Evolutionary conservation across 306 rosid species (phyloP), one percentile per base, ranked within the genome.

Genomic region (Lathyrus sativus): DNA sequence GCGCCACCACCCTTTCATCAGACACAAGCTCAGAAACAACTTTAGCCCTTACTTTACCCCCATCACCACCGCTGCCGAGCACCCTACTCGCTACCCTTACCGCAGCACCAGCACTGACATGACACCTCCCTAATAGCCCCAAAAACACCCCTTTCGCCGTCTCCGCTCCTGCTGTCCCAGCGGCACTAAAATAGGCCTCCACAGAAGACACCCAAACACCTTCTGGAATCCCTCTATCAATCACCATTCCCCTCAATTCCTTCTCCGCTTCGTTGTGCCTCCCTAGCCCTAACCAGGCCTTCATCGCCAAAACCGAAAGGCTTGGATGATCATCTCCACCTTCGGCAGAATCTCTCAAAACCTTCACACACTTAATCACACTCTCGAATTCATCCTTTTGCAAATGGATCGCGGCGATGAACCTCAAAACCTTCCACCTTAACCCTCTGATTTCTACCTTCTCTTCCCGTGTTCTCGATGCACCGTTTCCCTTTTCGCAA

Each of bases 1-100:
- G 90, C 0, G 95, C 86, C 76, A 86, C 71, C 37, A 93, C 96
- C 80, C 96, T 83, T 53, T 93, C 90, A 71, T 93, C 98, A 0
- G 96, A 85, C 17, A 88, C 98, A 18, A 93, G 85, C 83, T 93
- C 96, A 39, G 85, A 89, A 71, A 76, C 96, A 74, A 93, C 95
- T 75, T 83, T 90, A 9, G 88, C 98, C 82, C 96, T 82, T 51
- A 82, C 86, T 70, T 63, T 84, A 2, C 81, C 78, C 8, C 90
- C 89, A 67, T 93, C 95, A 0, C 74, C 78, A 2, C 85, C 67
- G 12, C 90, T 82, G 9, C 90, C 90, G 0, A 83, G 79, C 64
- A 90, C 87, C 77, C 87, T 71, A 51, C 87, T 74, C 10, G 96
- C 89, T 41, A 93, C 83, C 76, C 96, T 80, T 68, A 93, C 95